Evolutionary conservation across 2,329 filamentous ascomycete species (phyloP).

Genomic region (Fusarium nanum): DNA sequence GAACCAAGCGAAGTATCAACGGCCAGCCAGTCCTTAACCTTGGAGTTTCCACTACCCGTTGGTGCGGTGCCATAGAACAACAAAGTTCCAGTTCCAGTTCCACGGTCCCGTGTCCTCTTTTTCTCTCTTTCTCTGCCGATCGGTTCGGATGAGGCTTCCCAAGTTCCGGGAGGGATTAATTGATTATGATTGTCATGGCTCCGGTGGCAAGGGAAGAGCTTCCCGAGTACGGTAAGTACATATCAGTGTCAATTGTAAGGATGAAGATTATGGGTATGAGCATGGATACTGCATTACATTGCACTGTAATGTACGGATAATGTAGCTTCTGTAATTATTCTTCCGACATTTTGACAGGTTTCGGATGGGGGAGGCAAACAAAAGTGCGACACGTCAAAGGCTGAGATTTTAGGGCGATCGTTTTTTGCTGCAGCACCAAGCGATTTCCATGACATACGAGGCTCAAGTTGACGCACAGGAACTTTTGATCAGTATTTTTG

Average conservation of each 20-base stretch:
- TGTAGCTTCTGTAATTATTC: constrained; percentile 8
- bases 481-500: constrained; percentile 6
- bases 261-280: constrained; percentile 6
- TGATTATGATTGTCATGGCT: constrained; percentile 22
- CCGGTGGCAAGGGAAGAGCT: constrained; percentile 27
- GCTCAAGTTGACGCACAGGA: constrained; percentile 5
- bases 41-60: constrained; percentile 38
- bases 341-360: constrained; percentile 38
- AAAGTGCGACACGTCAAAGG: constrained; percentile 27
- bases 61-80: constrained; percentile 7
- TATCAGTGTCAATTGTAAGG: neutral
- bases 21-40: neutral
- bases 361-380: constrained; percentile 21
- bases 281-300: neutral
- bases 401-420: constrained; percentile 14
- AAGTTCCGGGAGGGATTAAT: constrained; percentile 32
- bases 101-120: constrained; percentile 37
- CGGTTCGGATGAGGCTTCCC: constrained; percentile 40
- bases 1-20: neutral
- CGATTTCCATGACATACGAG: constrained; percentile 12
- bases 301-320: neutral
- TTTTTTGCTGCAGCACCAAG: neutral
- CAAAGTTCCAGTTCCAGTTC: constrained; percentile 11
- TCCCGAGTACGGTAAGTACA: constrained; percentile 26
- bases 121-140: constrained; percentile 36